Evolutionary conservation across 768 basidiomycete genomes (phyloP).

Genomic region (Russula ochroleuca): DNA sequence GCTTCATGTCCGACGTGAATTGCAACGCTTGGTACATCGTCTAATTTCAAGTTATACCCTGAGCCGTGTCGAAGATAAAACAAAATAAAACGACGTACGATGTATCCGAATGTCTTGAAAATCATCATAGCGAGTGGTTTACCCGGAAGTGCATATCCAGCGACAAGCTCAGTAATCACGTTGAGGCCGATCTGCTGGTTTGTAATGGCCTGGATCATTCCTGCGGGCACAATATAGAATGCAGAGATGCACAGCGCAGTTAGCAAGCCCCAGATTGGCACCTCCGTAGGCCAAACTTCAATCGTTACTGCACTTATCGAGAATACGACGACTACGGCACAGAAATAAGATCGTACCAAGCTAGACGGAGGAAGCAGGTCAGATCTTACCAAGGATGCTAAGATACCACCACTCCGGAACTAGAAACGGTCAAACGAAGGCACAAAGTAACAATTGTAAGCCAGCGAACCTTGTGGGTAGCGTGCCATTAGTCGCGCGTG

Average conservation of each 20-base stretch:
- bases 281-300: slow-evolving; percentile 58
- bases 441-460: background rate
- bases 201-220: slow-evolving; percentile 78
- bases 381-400: slow-evolving; percentile 37
- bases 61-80: background rate
- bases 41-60: background rate
- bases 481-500: slow-evolving; percentile 48
- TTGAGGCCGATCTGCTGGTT: slow-evolving; percentile 69
- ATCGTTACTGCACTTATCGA: slow-evolving; percentile 58
- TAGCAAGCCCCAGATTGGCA: slow-evolving; percentile 66
- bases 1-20: slow-evolving; percentile 73
- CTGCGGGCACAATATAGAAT: slow-evolving; percentile 73
- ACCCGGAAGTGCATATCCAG: slow-evolving; percentile 57
- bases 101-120: slow-evolving; percentile 50
- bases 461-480: slow-evolving; percentile 42
- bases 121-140: slow-evolving; percentile 75
- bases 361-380: background rate
- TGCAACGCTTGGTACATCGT: slow-evolving; percentile 48
- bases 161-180: slow-evolving; percentile 71
- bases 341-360: slow-evolving; percentile 7
- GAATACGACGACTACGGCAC: slow-evolving; percentile 55
- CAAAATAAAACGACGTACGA: slow-evolving; percentile 4
- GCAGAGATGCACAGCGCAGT: slow-evolving; percentile 46
- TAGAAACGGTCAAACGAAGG: slow-evolving; percentile 9
- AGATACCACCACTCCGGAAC: slow-evolving; percentile 55